Percentiles rank a stretch among this genome's conserved stretches.
phyloP scores from a whole-genome alignment of 148 eudicot genomes.

The Talinum fruticosum region DNA sequence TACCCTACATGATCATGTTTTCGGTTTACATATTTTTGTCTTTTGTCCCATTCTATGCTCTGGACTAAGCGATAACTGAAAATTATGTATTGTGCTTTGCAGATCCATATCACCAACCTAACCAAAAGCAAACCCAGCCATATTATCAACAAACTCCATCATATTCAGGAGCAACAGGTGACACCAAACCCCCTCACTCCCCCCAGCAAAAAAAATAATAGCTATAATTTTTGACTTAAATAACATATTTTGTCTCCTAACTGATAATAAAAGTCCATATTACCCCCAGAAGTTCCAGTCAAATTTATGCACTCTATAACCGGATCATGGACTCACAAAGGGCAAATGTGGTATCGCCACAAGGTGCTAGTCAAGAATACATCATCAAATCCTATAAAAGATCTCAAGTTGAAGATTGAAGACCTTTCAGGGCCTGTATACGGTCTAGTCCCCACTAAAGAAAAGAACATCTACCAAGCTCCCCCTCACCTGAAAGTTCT shows the following conservation, averaged over 20 bases:
- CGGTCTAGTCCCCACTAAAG: conserved; percentile 50
- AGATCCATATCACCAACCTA: conserved; percentile 8
- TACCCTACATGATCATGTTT: too few relatives aligned
- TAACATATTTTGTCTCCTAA: background rate
- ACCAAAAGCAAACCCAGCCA: background rate
- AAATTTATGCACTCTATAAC: conserved; percentile 68
- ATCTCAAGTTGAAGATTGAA: conserved; percentile 59
- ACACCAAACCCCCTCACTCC: background rate
- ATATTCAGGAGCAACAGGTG: background rate
- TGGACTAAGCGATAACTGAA: background rate
- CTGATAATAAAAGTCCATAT: background rate
- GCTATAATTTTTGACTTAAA: background rate
- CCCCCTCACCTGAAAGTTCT: conserved; percentile 47
- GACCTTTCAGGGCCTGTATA: conserved; percentile 59
- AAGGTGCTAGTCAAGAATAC: conserved; percentile 61
- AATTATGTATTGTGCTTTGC: background rate
- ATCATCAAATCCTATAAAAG: conserved; percentile 49
- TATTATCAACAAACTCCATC: conserved; percentile 4
- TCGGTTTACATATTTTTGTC: too few relatives aligned
- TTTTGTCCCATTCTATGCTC: background rate
- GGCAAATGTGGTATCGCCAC: conserved; percentile 51
- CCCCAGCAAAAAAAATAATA: background rate
- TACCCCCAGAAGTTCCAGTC: conserved; percentile 44
- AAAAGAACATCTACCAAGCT: conserved; percentile 43
- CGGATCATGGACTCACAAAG: conserved; percentile 47